Base-by-base conservation (phyloP, 169 alveolate species). In the Plasmodium sp. region DNA sequence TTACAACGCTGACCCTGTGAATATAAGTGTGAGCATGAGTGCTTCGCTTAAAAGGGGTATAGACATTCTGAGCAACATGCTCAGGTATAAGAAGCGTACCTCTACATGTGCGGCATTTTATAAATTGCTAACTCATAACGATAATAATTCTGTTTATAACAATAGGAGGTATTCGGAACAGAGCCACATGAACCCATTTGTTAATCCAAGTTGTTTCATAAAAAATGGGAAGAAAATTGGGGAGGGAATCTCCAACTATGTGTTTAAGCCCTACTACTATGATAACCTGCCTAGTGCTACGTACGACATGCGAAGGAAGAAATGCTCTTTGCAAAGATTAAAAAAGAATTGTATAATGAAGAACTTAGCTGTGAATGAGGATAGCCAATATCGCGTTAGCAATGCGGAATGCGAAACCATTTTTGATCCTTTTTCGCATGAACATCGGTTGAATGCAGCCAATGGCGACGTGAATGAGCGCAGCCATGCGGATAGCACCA, bases 241-340 rank as follows among this genome's bases (percentile, higher is more conserved):
- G 27, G 82, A 51, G 27, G 85, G 86, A 54, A 92, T 83, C 14
- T 58, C 93, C 5, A 58, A 92, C 31, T 92, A 36, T 92, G 90
- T 74, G 31, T 83, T 67, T 80, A 84, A 84, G 72, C 95, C 93
- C 34, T 84, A 92, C 34, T 84, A 92, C 74, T 92, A 92, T 81
- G 92, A 92, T 74, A 92, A 62, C 48, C 67, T 92, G 51, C 95
- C 93, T 22, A 85, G 95, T 39, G 93, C 93, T 16, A 75, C 81
- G 1, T 51, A 36, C 27, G 93, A 86, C 72, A 51, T 22, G 31
- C 9, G 51, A 6, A 77, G 67, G 14, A 75, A 77, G n/a, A 41
- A 81, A 45, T 41, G 22, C 62, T 81, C 84, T 31, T 18, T 56
- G 22, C 73, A 27, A 84, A 84, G 12, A 41, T n/a, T 33, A 85